Evolutionary conservation across 192 early-diverging fungal genomes (phyloP), one percentile per base, ranked within the genome.

Genomic region (Gaertneriomyces semiglobifer): DNA sequence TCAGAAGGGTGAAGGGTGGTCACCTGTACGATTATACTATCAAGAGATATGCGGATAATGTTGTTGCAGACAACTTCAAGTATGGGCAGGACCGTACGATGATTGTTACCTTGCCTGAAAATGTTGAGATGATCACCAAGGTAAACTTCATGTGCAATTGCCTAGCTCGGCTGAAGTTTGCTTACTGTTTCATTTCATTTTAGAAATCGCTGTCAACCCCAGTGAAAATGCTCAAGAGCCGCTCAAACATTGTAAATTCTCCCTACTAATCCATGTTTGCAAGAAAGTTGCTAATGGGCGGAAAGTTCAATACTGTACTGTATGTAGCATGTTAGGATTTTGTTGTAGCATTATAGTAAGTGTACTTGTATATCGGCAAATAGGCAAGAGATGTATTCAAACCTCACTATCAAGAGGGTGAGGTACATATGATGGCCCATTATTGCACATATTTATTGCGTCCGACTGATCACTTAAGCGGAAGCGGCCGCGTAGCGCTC

Each of bases 61-160:
- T 98, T 16, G 93, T 95, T 7, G 90, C 92, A 3, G 93, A 95
- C 71, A 92, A 95, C 79, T 98, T 98, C 74, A 78, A 87, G 73
- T 94, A 83, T 72, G 92, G 92, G 38, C 77, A 88, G 67, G 89
- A 92, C 71, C 63, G 84, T 38, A 81, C 84, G n/a, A 94, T 98
- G 60, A 84, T 98, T 60, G 91, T 98, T 4, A 85, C 95, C 6
- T 73, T 90, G 75, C 88, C 88, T 7, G 73, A 84, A 58, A 81
- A 92, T 66, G 89, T 92, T 52, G 85, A 85, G 71, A 88, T 83
- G 74, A 80, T 88, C 10, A 60, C 70, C 55, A 70, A 70, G 60
- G 68, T 70, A 54, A 50, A 47, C 6, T 33, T 38, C 12, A 11
- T 39, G 25, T 70, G 25, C 4, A 19, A 44, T 40, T 10, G 16